These are phyloP conservation scores for Naematelia aurantialba DNA, from an alignment of 768 basidiomycete genomes.

Conservation along the genomic window DNA sequence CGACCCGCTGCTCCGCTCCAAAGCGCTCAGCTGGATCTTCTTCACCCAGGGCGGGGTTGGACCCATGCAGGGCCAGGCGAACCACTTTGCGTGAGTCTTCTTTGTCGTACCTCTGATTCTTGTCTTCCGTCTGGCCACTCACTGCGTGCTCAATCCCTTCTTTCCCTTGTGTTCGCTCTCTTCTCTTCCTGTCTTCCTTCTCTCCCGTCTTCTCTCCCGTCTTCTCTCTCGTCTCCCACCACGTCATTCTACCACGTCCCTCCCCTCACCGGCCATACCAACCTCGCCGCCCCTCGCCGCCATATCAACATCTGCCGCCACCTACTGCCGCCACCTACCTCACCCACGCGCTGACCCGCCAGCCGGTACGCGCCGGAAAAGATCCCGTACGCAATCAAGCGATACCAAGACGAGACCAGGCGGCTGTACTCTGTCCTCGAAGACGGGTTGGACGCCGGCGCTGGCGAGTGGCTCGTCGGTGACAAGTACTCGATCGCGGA, in stretches of 20 bases:
- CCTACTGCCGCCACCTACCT: background rate
- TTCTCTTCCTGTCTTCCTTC: background rate
- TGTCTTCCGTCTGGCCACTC: constrained; percentile 44
- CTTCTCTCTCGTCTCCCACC: background rate
- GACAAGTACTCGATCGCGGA: constrained; percentile 64
- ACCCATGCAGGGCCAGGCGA: constrained; percentile 79
- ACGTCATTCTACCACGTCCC: background rate
- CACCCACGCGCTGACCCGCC: constrained; percentile 1
- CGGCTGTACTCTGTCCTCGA: constrained; percentile 81
- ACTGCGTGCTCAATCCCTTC: constrained; percentile 58
- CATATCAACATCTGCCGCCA: no score
- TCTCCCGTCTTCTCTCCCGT: background rate
- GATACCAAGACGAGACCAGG: constrained; percentile 75
- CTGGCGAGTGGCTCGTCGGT: constrained; percentile 74
- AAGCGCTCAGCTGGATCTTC: constrained; percentile 81
- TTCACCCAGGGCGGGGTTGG: constrained; percentile 60
- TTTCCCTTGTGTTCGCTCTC: background rate
- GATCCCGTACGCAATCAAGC: constrained; percentile 52
- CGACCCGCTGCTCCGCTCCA: constrained; percentile 55
- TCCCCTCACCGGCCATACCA: background rate
- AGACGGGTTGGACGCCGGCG: constrained; percentile 58
- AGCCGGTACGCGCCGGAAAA: constrained; percentile 49
- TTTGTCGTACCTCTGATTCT: constrained; percentile 51
- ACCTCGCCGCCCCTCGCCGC: background rate
- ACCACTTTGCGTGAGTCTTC: constrained; percentile 67